A percentile compares a stretch with the other conserved stretches of the same genome.
Evolutionary conservation across 805 yeast genomes (phyloP).

Genomic region (Metschnikowia rubicola): DNA sequence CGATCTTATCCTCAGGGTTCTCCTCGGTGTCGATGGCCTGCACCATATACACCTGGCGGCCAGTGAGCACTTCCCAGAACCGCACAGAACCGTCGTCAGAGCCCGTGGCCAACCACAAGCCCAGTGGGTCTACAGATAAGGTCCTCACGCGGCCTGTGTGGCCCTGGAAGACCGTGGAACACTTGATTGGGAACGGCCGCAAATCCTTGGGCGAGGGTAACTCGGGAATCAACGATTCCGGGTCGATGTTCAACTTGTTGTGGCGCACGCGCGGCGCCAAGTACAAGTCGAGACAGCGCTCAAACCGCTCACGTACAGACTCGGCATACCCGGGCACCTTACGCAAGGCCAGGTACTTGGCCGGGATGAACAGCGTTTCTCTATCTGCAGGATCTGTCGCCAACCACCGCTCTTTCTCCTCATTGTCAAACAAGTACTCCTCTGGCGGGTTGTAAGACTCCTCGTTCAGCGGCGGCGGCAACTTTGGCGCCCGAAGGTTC

Average conservation of each 20-base stretch:
- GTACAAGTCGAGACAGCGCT: slow-evolving; percentile 88
- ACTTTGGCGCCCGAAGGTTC: slow-evolving; percentile 92
- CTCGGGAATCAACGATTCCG: slow-evolving; percentile 93
- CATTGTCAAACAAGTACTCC: slow-evolving; percentile 79
- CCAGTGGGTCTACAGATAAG: slow-evolving; percentile 80
- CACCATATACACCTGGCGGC: slow-evolving; percentile 83
- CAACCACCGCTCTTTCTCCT: slow-evolving; percentile 72
- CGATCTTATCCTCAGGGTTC: slow-evolving; percentile 70
- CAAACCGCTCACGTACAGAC: slow-evolving; percentile 84
- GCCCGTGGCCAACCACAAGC: slow-evolving; percentile 95
- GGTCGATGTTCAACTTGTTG: slow-evolving; percentile 88
- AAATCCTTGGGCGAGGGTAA: slow-evolving; percentile 95
- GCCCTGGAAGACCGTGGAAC: slow-evolving; percentile 81
- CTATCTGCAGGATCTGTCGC: slow-evolving; percentile 71
- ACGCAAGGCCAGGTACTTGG: slow-evolving; percentile 76
- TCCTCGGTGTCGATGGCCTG: slow-evolving; percentile 50
- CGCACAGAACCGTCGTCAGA: slow-evolving; percentile 95
- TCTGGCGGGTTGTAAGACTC: slow-evolving; percentile 97
- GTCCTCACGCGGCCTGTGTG: slow-evolving; percentile 82
- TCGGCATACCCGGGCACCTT: slow-evolving; percentile 92
- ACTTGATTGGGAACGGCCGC: slow-evolving; percentile 91
- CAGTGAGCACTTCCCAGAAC: slow-evolving; percentile 95
- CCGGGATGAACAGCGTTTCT: slow-evolving; percentile 75
- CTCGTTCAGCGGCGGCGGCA: slow-evolving; percentile 94
- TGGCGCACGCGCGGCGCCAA: slow-evolving; percentile 94